Percentiles rank a stretch among this genome's conserved stretches.
phyloP scores from a whole-genome alignment of 345 rosid genomes.

The Excoecaria agallocha region DNA sequence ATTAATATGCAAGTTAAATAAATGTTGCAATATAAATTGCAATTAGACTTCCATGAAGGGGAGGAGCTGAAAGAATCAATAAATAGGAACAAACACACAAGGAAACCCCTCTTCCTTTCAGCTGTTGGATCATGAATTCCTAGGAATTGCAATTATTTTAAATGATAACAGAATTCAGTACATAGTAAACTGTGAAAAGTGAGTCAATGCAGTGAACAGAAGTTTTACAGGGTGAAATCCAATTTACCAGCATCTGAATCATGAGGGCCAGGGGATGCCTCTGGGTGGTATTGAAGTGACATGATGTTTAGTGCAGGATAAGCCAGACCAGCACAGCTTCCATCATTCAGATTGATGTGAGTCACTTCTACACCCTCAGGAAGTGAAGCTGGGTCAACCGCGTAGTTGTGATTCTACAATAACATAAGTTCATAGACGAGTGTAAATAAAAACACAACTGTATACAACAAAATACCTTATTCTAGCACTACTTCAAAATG shows the following conservation, averaged over 20 bases:
- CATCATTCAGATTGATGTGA: slow-evolving; percentile 89
- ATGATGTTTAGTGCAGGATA: slow-evolving; percentile 66
- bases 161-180: not conserved
- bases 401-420: slow-evolving; percentile 90
- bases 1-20: not conserved
- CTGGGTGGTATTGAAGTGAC: slow-evolving; percentile 97
- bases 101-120: not conserved
- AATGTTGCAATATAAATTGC: not conserved
- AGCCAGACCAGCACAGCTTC: slow-evolving; percentile 93
- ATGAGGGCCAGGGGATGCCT: slow-evolving; percentile 96
- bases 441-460: not conserved
- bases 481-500: slow-evolving; percentile 3
- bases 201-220: not conserved
- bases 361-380: slow-evolving; percentile 88
- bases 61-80: not conserved
- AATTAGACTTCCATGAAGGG: not conserved
- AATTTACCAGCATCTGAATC: slow-evolving; percentile 77
- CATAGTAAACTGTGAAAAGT: not conserved
- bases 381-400: slow-evolving; percentile 85
- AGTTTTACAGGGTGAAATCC: not conserved
- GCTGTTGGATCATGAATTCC: not conserved
- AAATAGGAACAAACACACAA: not conserved
- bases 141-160: not conserved
- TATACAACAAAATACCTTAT: not conserved
- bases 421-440: not conserved